Evolutionary conservation across 352 stramenopile genomes (phyloP).

Genomic region (Globisporangium irregulare): DNA sequence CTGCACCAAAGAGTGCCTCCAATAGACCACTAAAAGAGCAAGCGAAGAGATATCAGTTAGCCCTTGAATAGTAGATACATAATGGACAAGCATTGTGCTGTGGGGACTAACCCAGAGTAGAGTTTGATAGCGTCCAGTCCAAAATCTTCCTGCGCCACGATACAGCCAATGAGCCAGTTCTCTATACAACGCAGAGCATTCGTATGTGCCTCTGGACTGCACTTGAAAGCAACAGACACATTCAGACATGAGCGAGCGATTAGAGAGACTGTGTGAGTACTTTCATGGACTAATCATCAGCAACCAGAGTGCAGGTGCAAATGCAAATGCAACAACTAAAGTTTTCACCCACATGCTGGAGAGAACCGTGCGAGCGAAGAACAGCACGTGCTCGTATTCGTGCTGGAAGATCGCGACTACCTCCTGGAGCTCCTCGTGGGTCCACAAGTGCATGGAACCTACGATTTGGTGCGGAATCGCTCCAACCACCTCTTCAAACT

Average conservation of each 20-base stretch:
- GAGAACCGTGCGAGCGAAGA: constrained; percentile 36
- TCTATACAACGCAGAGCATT: constrained; percentile 61
- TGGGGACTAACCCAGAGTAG: constrained; percentile 27
- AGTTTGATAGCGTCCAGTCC: constrained; percentile 42
- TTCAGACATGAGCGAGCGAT: constrained; percentile 11
- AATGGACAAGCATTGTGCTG: not conserved
- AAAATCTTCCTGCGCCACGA: constrained; percentile 44
- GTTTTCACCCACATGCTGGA: constrained; percentile 33
- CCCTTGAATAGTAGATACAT: too few relatives aligned
- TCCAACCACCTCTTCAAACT: constrained; percentile 48
- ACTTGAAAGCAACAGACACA: constrained; percentile 10
- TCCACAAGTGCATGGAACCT: constrained; percentile 24
- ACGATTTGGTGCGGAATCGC: constrained; percentile 51
- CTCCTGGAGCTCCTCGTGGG: constrained; percentile 22
- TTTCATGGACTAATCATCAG: not conserved
- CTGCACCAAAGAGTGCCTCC: constrained; percentile 35
- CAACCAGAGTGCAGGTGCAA: not conserved
- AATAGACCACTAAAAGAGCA: constrained; percentile 26
- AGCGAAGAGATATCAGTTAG: too few relatives aligned
- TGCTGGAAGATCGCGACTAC: constrained; percentile 34
- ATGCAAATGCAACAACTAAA: not conserved
- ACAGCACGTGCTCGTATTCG: constrained; percentile 40
- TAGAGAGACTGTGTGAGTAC: constrained; percentile 1
- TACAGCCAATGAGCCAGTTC: constrained; percentile 58
- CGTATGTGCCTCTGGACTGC: constrained; percentile 33